Base-by-base conservation (phyloP, 805 yeast genomes). In the Suhomyces faveliae region DNA sequence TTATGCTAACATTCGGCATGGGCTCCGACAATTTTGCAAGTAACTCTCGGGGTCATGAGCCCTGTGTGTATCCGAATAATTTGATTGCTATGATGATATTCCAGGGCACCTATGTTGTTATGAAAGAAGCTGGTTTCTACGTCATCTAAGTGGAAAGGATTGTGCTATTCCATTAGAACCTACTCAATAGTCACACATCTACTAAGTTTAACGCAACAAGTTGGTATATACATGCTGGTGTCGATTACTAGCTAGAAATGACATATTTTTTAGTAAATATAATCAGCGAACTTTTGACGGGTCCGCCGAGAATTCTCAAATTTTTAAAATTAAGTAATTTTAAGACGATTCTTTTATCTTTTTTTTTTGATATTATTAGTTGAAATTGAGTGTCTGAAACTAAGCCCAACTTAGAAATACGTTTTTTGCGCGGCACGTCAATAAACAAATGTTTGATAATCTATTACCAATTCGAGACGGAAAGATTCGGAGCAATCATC, bases 21-120 rank as follows among this genome's bases (percentile, higher is more conserved):
- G 15, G 30, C 30, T 27, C 9, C 15, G 30, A 17, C 21, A 15
- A 33, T 33, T 15, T 15, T 2, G 10, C 20, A n/a, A n/a, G n/a
- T n/a, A n/a, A n/a, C n/a, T n/a, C 37, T 15, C 12, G 21, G 21
- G 37, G 37, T 33, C 37, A 33, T 33, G 37, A 33, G 37, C 37
- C 37, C 12, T 11, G 37, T 15, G n/a, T 20, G 19, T 9, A 12
- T 17, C 37, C 20, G 8, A 33, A 33, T 15, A 8, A 33, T 33
- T 33, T 33, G 37, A 33, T 33, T 33, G 37, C 37, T 33, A 33
- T 17, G 21, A 33, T 4, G 5, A 10, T 33, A 15, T 33, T 33
- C 21, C 37, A 15, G 37, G 37, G 21, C 37, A 33, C 15, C 30
- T n/a, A n/a, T n/a, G 27, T 24, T 7, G 27, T 7, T 24, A 10